Evolutionary conservation across 139 green algal genomes (phyloP), one percentile per base, ranked within the genome.

Genomic region (Raphidocelis subcapitata): DNA sequence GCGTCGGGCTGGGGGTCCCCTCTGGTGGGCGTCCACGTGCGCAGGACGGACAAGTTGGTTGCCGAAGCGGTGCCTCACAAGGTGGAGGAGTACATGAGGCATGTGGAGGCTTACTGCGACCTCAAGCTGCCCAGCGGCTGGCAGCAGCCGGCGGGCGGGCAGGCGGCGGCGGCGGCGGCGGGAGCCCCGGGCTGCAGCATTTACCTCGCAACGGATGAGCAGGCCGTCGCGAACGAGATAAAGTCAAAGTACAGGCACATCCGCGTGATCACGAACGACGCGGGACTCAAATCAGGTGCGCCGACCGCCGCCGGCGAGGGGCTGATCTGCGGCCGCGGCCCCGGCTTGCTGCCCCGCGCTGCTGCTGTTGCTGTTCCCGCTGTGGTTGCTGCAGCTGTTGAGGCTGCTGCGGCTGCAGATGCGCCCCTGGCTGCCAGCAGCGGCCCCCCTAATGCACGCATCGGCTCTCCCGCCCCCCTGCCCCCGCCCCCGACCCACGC

Each of bases 101-200:
- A 76, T 47, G 70, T 76, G 46, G 60, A 76, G 47, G 32, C 41
- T 20, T 26, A 44, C 8, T 76, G 70, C 49, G 70, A 76, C 31
- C 29, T 64, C 24, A 37, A 31, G 23, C 47, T 67, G 59, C 16
- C 47, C 10, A 61, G 33, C 23, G 63, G 72, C 28, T 72, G 72
- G 72, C 72, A 78, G 62, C 29, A 59, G 14, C 3, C 23, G 5
- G 52, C 51, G 29, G 24, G 47, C 24, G 18, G 36, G 63, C 24
- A 44, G 26, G 10, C 5, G 4, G n/a, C 60, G 52, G 41, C 20
- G 21, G 55, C 55, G 10, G 55, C 55, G 8, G 55, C 14, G 24
- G 8, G 10, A 62, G 55, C 55, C 8, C n/a, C n/a, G 49, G 49
- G 18, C 18, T 16, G 18, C 18, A 35, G 5, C 33, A 46, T 20